Evolutionary conservation across 345 rosid genomes (phyloP), one percentile per base, ranked within the genome.

Genomic region (Eucalyptus globulus): DNA sequence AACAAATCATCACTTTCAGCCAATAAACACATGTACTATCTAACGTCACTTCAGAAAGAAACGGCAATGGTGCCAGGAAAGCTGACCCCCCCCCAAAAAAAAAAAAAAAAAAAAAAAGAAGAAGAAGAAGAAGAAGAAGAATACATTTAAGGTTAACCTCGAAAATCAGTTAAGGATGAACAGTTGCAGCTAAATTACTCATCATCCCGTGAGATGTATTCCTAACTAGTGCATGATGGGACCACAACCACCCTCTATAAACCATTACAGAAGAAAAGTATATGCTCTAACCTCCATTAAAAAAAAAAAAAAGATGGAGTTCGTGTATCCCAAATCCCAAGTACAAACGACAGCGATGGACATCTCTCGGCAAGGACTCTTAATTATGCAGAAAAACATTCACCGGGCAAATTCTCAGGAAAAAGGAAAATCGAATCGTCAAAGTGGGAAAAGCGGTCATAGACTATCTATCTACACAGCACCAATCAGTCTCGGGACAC

Each of bases 51-150:
- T 72, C 45, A 72, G 45, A 72, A 24, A 72, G 83, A 72, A 31
- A 37, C 45, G 14, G 8, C 45, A 72, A 4, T 72, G 45, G 83
- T 72, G 45, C 45, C 83, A 3, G 43, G 27, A 72, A 72, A 72
- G 81, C 45, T 37, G 3, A 21, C 8, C 34, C 21, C 0, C 22
- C 17, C 19, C 37, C 5, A 2, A 2, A 65, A 14, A n/a, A 65
- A 14, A n/a, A 65, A 5, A 5, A 19, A 1, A 19, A 72, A 37
- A 65, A 5, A 5, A 19, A 1, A 19, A 72, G 19, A 3, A 0
- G 10, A 17, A n/a, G 4, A n/a, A 19, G 1, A 72, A 72, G 14
- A 65, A 65, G 76, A 14, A 37, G 7, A 72, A 37, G 13, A 72
- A 34, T n/a, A 7, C 26, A 6, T 67, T 16, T 15, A 9, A 72